These are phyloP conservation scores for Carex kokanica DNA, from an alignment of 176 grass and related monocot genomes.

Conservation along the genomic window DNA sequence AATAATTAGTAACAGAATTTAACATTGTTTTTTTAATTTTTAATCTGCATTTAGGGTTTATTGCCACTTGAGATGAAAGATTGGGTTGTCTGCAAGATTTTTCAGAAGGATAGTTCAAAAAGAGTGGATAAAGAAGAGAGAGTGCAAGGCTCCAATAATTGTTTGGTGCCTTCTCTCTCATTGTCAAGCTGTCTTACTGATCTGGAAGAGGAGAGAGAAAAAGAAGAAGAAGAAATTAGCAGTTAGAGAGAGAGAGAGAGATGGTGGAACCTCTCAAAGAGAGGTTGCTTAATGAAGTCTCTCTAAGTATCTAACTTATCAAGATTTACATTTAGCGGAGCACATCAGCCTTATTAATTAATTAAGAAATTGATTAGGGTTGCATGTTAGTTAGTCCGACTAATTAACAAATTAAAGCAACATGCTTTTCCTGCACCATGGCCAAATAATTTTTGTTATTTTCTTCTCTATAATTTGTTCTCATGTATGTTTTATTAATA, in stretches of 20 bases:
- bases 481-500: slow-evolving; percentile 11
- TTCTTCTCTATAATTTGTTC: not conserved
- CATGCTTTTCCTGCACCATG: slow-evolving; percentile 18
- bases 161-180: slow-evolving; percentile 31
- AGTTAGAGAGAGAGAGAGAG: slow-evolving; percentile 4
- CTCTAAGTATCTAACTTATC: not conserved
- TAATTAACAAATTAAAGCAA: slow-evolving; percentile 22
- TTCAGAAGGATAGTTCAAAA: slow-evolving; percentile 36
- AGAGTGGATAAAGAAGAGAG: slow-evolving; percentile 3
- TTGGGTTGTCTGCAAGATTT: slow-evolving; percentile 72
- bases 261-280: slow-evolving; percentile 16
- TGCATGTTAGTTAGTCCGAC: slow-evolving; percentile 18
- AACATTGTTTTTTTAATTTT: not conserved
- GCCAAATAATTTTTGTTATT: slow-evolving; percentile 6
- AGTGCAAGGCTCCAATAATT: slow-evolving; percentile 10
- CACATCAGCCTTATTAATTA: not conserved
- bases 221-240: slow-evolving; percentile 51
- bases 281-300: slow-evolving; percentile 7
- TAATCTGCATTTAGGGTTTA: not conserved
- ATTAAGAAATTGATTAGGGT: slow-evolving; percentile 14
- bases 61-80: slow-evolving; percentile 29
- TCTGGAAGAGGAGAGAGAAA: not conserved
- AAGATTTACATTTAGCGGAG: not conserved
- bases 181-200: slow-evolving; percentile 54
- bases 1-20: not conserved